A percentile compares a stretch with the other conserved stretches of the same genome.
phyloP scores from a whole-genome alignment of 345 rosid genomes.

The Salix suchowensis region DNA sequence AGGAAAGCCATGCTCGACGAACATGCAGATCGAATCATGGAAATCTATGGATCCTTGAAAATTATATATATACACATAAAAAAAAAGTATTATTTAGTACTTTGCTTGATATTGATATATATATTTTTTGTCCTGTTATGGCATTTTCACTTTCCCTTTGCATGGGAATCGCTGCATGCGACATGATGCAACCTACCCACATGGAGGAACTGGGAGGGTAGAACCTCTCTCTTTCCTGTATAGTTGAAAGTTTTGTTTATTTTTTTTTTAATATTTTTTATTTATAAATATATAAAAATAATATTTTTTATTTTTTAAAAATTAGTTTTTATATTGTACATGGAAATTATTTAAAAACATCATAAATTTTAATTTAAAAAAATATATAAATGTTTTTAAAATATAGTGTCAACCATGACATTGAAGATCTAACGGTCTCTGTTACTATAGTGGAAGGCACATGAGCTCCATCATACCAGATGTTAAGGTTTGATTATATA shows the following conservation, averaged over 20 bases:
- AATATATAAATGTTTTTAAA: too few relatives aligned
- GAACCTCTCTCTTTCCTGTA: neutral
- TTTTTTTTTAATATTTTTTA: too few relatives aligned
- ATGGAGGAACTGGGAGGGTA: neutral
- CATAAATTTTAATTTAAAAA: too few relatives aligned
- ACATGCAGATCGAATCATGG: neutral
- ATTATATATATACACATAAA: neutral
- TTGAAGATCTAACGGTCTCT: neutral
- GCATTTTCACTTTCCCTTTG: constrained; percentile 3
- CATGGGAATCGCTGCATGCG: constrained; percentile 14
- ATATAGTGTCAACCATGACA: too few relatives aligned
- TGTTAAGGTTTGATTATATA: neutral
- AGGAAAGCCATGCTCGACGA: neutral
- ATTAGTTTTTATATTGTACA: too few relatives aligned
- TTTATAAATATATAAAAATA: too few relatives aligned
- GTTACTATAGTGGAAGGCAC: neutral
- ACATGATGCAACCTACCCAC: constrained; percentile 1
- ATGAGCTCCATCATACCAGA: neutral
- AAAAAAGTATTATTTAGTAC: neutral
- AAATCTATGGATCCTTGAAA: neutral
- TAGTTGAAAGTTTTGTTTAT: too few relatives aligned
- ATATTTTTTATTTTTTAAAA: too few relatives aligned
- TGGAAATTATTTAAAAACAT: too few relatives aligned
- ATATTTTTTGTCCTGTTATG: neutral
- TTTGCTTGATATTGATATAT: neutral